Base-by-base conservation (phyloP, 2,329 filamentous ascomycete genomes). In the Alternaria rosae region DNA sequence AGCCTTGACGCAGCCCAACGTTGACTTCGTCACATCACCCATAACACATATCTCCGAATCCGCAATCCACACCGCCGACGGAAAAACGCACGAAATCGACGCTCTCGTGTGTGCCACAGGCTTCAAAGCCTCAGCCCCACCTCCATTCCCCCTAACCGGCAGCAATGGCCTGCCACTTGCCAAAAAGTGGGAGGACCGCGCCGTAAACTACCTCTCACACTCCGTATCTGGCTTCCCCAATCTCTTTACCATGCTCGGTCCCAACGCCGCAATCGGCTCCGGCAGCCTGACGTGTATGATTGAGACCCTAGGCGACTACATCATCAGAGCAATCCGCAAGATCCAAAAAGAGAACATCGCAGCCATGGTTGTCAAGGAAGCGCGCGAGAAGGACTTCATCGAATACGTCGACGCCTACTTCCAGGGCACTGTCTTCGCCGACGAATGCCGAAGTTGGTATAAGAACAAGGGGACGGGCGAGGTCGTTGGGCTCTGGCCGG, bases 71-170 rank as follows among this genome's bases (percentile, higher is more conserved):
- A 83, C 81, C 0, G 64, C 69, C n/a, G 81, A 83, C 60, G 80
- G 78, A 30, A 66, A 66, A 9, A 62, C 75, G 7, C 75, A 82
- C 57, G 71, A 75, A 21, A 74, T 83, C 23, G 82, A 84, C 61
- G 77, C 78, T 11, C 70, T 84, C 21, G 78, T 84, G 60, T 83
- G 80, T 65, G 81, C 82, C 10, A 83, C 82, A 3, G 82, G 82
- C 35, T 83, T 82, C 73, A 74, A 82, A 64, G 65, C 77, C 26
- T 74, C 72, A 17, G 70, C 77, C 13, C 70, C 78, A 6, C 80
- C 81, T 2, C 78, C 78, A 4, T 83, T 82, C 70, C 75, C 74
- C 6, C 57, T 82, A 4, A 70, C 58, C 3, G 80, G 80, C 26
- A 53, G 62, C 10, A 60, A 75, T 23, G 71, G 70, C 23, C 62